A percentile compares a stretch with the other conserved stretches of the same genome.
phyloP scores from a whole-genome alignment of 2,329 filamentous ascomycete genomes.

The Paecilomyces niveus region DNA sequence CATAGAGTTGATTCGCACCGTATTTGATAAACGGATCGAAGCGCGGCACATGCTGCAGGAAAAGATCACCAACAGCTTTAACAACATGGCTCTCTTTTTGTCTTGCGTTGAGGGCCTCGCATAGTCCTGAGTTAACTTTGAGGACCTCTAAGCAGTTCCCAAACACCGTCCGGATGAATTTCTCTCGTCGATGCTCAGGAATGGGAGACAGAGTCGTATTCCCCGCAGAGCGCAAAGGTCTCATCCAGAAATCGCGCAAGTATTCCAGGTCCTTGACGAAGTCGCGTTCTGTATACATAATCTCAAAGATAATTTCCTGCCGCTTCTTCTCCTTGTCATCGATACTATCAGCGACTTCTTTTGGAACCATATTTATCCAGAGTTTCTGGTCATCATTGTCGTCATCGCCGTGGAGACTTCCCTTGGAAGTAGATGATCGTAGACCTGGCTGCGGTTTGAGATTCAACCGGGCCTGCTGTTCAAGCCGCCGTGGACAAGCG shows the following conservation, averaged over 20 bases:
- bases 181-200: conserved; percentile 76
- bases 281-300: conserved; percentile 97
- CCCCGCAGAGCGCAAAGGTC: conserved; percentile 71
- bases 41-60: conserved; percentile 81
- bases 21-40: conserved; percentile 97
- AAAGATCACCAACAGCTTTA: conserved; percentile 84
- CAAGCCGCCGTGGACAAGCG: conserved; percentile 83
- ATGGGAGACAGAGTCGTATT: conserved; percentile 67
- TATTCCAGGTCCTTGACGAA: conserved; percentile 99
- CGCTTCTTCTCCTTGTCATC: conserved; percentile 92
- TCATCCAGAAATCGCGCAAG: conserved; percentile 96
- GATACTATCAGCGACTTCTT: conserved; percentile 85
- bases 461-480: conserved; percentile 91
- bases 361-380: conserved; percentile 97
- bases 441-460: conserved; percentile 86
- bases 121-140: conserved; percentile 80
- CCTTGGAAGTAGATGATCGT: conserved; percentile 61
- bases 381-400: conserved; percentile 94
- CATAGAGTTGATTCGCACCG: conserved; percentile 89
- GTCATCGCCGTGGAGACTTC: conserved; percentile 76
- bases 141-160: conserved; percentile 95
- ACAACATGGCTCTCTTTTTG: conserved; percentile 91
- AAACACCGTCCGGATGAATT: conserved; percentile 90
- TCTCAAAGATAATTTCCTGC: conserved; percentile 94
- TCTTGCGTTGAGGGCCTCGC: conserved; percentile 76